Conservation (phyloP, 495 filamentous ascomycete genomes). For the Sphaerosporella brunnea region DNA sequence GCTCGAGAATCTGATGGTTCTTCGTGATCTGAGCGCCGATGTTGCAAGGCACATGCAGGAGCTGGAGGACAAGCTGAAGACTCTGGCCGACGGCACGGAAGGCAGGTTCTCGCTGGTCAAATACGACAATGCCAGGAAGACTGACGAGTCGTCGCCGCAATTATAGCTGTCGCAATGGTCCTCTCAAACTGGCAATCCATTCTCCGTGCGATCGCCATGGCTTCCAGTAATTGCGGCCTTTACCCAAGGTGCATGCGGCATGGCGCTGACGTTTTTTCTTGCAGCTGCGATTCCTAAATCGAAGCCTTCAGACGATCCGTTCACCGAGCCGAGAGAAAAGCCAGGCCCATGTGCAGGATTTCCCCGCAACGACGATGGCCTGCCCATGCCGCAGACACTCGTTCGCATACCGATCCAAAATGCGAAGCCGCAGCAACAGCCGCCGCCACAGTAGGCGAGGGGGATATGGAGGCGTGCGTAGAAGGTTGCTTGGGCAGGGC, state of each 20-base stretch:
- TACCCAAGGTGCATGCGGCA: not conserved
- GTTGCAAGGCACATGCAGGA: slow-evolving; percentile 82
- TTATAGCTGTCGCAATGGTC: slow-evolving; percentile 70
- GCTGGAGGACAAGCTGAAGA: slow-evolving; percentile 70
- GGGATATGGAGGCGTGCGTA: too few relatives aligned
- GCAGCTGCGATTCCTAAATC: slow-evolving; percentile 43
- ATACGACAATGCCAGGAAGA: not conserved
- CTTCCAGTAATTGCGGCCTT: slow-evolving; percentile 50
- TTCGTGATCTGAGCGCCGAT: slow-evolving; percentile 73
- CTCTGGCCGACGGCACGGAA: slow-evolving; percentile 83
- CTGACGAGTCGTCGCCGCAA: slow-evolving; percentile 9
- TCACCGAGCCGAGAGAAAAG: slow-evolving; percentile 11
- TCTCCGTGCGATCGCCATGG: slow-evolving; percentile 81
- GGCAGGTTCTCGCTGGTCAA: slow-evolving; percentile 32
- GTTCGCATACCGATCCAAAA: slow-evolving; percentile 46
- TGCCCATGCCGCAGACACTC: slow-evolving; percentile 55
- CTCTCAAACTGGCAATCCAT: slow-evolving; percentile 94
- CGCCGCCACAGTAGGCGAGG: too few relatives aligned
- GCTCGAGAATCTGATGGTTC: slow-evolving; percentile 68
- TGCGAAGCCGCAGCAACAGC: too few relatives aligned
- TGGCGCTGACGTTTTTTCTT: slow-evolving; percentile 7
- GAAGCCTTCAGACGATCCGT: slow-evolving; percentile 31
- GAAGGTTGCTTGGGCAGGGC: too few relatives aligned
- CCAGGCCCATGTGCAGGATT: slow-evolving; percentile 29
- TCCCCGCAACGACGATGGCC: slow-evolving; percentile 27